Percentiles rank a stretch among this genome's conserved stretches.
phyloP scores from a whole-genome alignment of 805 yeast species.

The Zygosaccharomyces gambellarensis region DNA sequence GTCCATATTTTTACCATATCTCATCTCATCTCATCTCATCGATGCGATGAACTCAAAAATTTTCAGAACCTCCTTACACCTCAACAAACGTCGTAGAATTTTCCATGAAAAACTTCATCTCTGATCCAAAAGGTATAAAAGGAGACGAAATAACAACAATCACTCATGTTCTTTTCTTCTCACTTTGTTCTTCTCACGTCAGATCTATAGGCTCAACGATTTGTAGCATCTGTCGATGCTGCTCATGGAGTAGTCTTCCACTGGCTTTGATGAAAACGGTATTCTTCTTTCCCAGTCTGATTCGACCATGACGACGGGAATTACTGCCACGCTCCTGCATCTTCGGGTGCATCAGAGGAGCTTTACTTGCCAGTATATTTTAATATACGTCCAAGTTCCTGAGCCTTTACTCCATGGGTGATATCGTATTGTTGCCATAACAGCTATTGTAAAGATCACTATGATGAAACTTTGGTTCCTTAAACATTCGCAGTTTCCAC shows the following conservation, averaged over 20 bases:
- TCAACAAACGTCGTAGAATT: slow-evolving; percentile 9
- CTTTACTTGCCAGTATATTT: slow-evolving; percentile 84
- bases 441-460: slow-evolving; percentile 26
- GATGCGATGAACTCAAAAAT: slow-evolving; percentile 13
- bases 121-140: slow-evolving; percentile 12
- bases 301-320: slow-evolving; percentile 89
- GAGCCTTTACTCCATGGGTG: slow-evolving; percentile 25
- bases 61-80: slow-evolving; percentile 5
- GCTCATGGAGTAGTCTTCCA: slow-evolving; percentile 2
- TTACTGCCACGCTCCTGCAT: slow-evolving; percentile 35
- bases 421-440: neutral
- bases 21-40: slow-evolving; percentile 7
- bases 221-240: slow-evolving; percentile 6
- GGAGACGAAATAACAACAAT: slow-evolving; percentile 2
- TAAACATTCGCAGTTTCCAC: slow-evolving; percentile 93
- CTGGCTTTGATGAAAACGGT: slow-evolving; percentile 44
- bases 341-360: slow-evolving; percentile 29
- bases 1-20: slow-evolving; percentile 1
- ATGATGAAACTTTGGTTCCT: slow-evolving; percentile 66
- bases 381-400: slow-evolving; percentile 29
- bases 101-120: slow-evolving; percentile 11
- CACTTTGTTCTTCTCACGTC: neutral
- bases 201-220: neutral
- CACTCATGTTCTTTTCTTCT: neutral
- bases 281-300: slow-evolving; percentile 91